Evolutionary conservation across 176 grass and related monocot genomes (phyloP), one percentile per base, ranked within the genome.

Genomic region (Saccharum officinarum): DNA sequence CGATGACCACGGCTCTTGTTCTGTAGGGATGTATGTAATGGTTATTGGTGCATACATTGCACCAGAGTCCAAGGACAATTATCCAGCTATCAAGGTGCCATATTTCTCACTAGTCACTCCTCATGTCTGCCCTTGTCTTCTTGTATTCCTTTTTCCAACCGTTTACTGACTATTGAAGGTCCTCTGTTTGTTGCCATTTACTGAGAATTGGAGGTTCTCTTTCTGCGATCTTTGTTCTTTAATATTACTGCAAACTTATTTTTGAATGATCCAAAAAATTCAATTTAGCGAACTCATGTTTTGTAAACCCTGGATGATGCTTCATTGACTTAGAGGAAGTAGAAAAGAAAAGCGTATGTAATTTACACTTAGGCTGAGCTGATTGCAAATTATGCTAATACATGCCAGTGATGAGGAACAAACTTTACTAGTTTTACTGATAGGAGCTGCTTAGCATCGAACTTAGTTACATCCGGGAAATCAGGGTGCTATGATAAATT

Each of bases 1-100:
- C 83, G 75, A 76, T 80, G 61, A 9, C 28, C 28, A 28, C 18
- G 5, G 33, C 16, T 62, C 78, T 91, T 84, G 17, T 69, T 44
- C 5, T 87, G 70, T 40, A 98, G 93, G 95, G 45, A 92, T 92
- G 91, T 98, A 92, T 81, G 89, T 98, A 15, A 89, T 98, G 93
- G 76, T 95, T 63, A 69, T 98, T 69, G 93, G 93, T 3, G 80
- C 86, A 50, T 95, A 85, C 33, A 30, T 84, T 60, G 71, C 65
- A 34, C 23, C 73, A 26, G 23, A 83, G 31, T 85, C 87, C 26
- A 46, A 17, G 1, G 77, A 46, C 37, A 82, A 31, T 61, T 31
- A 77, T 67, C 83, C 88, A 9, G 9, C 64, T 31, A 83, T 95
- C 85, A 95, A 90, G 93, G 93, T 95, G 63, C 12, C 22, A 77